Conservation (phyloP, 495 filamentous ascomycete genomes). For the Lasiosphaeria hispida region DNA sequence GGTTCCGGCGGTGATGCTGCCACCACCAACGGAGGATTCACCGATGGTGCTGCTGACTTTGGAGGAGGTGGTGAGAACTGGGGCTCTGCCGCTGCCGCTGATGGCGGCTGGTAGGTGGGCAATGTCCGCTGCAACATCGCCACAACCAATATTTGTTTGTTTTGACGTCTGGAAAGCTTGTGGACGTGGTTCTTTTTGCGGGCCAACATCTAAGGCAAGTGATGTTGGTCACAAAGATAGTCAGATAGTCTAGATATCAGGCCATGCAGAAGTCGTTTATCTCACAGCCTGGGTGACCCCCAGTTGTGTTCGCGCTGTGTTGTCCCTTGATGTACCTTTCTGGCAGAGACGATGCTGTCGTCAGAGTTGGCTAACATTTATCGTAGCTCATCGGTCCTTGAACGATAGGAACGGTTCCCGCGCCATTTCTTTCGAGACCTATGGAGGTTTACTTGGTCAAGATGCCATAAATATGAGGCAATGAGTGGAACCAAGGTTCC, state of each 20-base stretch:
- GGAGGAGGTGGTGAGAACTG: conserved; percentile 9
- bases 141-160: background rate
- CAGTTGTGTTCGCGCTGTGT: too few relatives aligned
- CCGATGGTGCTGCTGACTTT: background rate
- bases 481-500: conserved; percentile 35
- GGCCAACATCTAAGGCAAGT: background rate
- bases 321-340: too few relatives aligned
- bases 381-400: too few relatives aligned
- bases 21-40: background rate
- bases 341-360: too few relatives aligned
- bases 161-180: conserved; percentile 1
- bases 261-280: background rate
- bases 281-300: too few relatives aligned
- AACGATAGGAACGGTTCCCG: too few relatives aligned
- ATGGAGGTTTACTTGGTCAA: conserved; percentile 20
- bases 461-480: conserved; percentile 21
- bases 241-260: background rate
- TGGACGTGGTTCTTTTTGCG: conserved; percentile 5
- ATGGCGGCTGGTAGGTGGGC: conserved; percentile 18
- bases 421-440: too few relatives aligned
- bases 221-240: conserved; percentile 1
- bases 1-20: background rate
- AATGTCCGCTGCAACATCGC: too few relatives aligned
- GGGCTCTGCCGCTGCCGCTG: background rate
- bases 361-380: background rate